A percentile compares a stretch with the other conserved stretches of the same genome.
Conservation (phyloP, 345 rosid species). For the Chamaenerion angustifolium region DNA sequence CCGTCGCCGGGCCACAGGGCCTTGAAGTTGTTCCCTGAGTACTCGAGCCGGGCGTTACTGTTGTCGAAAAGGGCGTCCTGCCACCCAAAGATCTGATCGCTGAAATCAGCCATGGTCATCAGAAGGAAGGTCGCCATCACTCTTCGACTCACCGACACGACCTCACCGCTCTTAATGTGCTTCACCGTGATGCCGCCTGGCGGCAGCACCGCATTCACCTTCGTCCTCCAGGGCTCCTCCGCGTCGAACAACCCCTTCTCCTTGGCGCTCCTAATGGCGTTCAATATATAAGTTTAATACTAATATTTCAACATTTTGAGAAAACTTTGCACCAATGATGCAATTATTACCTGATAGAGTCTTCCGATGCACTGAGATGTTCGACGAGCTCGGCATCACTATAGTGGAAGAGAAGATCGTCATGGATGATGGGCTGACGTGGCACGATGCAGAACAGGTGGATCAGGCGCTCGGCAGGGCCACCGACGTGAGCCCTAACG, state of each 20-base stretch:
- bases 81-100: constrained; percentile 72
- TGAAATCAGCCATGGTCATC: constrained; percentile 90
- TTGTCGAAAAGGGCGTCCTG: constrained; percentile 61
- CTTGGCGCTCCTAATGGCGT: constrained; percentile 24
- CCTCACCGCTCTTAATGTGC: constrained; percentile 73
- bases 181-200: constrained; percentile 41
- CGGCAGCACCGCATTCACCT: constrained; percentile 43
- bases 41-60: constrained; percentile 49
- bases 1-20: constrained; percentile 89
- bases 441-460: constrained; percentile 80
- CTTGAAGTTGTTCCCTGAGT: constrained; percentile 33
- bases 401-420: constrained; percentile 64
- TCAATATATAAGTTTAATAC: too few species aligned
- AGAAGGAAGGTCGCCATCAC: constrained; percentile 47
- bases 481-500: constrained; percentile 72
- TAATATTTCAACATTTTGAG: too few species aligned
- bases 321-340: too few species aligned
- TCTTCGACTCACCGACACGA: constrained; percentile 52
- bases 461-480: constrained; percentile 63
- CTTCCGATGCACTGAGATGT: constrained; percentile 43
- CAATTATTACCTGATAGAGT: constrained; percentile 24
- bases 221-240: constrained; percentile 78
- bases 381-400: constrained; percentile 55
- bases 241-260: constrained; percentile 43
- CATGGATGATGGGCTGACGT: constrained; percentile 71